A percentile compares a stretch with the other conserved stretches of the same genome.
Evolutionary conservation across 306 rosid genomes (phyloP).

Genomic region (Mimosa pudica): DNA sequence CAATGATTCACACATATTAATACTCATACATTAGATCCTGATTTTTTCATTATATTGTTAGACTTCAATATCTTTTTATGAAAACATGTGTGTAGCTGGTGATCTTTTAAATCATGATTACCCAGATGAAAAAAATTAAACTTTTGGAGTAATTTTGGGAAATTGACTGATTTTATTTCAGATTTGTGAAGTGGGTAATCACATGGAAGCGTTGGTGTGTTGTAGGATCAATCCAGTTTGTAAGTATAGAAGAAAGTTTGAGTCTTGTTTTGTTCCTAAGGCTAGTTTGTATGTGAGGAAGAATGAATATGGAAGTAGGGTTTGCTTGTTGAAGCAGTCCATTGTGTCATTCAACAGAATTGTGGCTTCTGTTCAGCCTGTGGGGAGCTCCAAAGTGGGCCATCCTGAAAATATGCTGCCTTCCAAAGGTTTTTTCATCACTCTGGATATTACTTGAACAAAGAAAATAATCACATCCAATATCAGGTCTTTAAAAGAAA

Average conservation of each 20-base stretch:
- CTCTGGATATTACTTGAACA: background rate
- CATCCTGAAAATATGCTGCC: constrained; percentile 25
- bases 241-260: constrained; percentile 12
- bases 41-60: background rate
- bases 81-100: background rate
- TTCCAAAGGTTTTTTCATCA: background rate
- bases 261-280: constrained; percentile 22
- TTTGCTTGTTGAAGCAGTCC: constrained; percentile 30
- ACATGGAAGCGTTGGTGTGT: constrained; percentile 48
- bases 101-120: background rate
- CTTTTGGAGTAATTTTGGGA: background rate
- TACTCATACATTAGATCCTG: background rate
- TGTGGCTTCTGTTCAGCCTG: constrained; percentile 41
- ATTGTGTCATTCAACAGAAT: constrained; percentile 11
- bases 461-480: too few relatives aligned
- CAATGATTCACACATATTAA: background rate
- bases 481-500: too few relatives aligned
- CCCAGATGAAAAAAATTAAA: too few relatives aligned
- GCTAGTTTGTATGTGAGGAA: constrained; percentile 16
- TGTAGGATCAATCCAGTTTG: constrained; percentile 27
- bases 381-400: constrained; percentile 26
- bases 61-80: background rate
- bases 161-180: background rate
- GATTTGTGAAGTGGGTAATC: constrained; percentile 32
- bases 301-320: constrained; percentile 1